Base-by-base conservation (phyloP, 768 basidiomycete species). In the Amyloporia xantha region DNA sequence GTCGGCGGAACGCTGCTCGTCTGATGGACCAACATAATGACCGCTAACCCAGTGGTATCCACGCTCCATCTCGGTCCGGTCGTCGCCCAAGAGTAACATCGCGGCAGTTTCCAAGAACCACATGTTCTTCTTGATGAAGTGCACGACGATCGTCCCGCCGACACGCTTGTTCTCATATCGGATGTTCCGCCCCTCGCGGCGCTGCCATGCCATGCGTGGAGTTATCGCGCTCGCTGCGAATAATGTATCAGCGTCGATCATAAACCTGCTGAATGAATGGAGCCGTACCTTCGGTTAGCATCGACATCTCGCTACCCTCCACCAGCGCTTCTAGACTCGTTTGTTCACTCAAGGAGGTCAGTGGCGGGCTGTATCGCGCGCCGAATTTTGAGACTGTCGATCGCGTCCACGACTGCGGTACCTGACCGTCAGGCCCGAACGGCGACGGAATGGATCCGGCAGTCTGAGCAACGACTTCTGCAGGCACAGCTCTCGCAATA, bases 91-190 rank as follows among this genome's bases (percentile, higher is more conserved):
- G 24, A 97, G 71, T 21, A 99, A 71, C 15, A 91, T 92, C 10
- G 92, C 68, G 10, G 91, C 90, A 4, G 94, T 90, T 70, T 99
- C 95, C 56, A 93, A 66, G 68, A 88, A 97, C 95, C 95, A 99
- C 70, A 89, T 86, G 55, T 90, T 82, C 65, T 91, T 86, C 81
- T 97, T 99, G 74, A 99, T 86, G 64, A 91, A 97, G 69, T 99
- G 95, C 44, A 99, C 92, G 19, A 92, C 88, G 40, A 94, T 77
- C 2, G 95, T 99, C 4, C 95, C 96, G 3, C 95, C 95, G 7
- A 91, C 79, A 19, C 86, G 82, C 50, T 76, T 70, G 39, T 73
- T 74, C 54, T 81, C 75, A 59, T 89, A 89, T 40, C 79, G 79
- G 42, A 65, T 77, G 54, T 68, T 60, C 36, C 82, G 73, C 41